Base-by-base conservation (phyloP, 352 stramenopile species). In the Pythium pectinolyticum region DNA sequence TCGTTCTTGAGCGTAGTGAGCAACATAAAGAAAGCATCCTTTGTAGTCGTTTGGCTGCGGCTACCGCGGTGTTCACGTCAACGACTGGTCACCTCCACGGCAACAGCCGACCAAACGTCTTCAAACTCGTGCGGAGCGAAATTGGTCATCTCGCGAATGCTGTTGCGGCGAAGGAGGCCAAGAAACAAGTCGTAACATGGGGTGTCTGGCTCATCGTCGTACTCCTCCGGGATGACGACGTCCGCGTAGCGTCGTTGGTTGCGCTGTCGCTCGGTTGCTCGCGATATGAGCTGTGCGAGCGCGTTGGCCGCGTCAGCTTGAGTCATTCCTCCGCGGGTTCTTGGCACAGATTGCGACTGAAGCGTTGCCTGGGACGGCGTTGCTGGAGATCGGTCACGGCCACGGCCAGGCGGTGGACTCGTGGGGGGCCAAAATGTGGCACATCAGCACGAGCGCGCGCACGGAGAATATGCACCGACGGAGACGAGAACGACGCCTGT, bases 21-120 rank as follows among this genome's bases (percentile, higher is more conserved):
- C 32, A 57, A 19, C 57, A 64, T 64, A 28, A 57, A 57, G 14
- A 57, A 64, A 6, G 57, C 30, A 40, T 64, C 31, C 24, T 64
- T 52, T 10, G 45, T 24, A 20, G 11, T 11, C 11, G 20, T 7
- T 3, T 30, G 45, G 22, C 8, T n/a, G n/a, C n/a, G n/a, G n/a
- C n/a, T n/a, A n/a, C 20, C 45, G 22, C 22, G 22, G 12, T 52
- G 45, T 9, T 20, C n/a, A 12, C 22, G 2, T 24, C 45, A 30
- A 9, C 28, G 24, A 17, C 7, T 24, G 22, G 19, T 52, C 10
- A 32, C 20, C 8, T 19, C 10, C 0, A 20, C 17, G n/a, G 20
- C 25, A 35, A 64, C 37, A 9, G 39, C 14, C 9, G 4, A 22
- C 57, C 57, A 64, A 25, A 64, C 20, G 35, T 32, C 1, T 19